These are phyloP conservation scores for Comarum palustre DNA, from an alignment of 306 rosid species.

Conservation along the genomic window DNA sequence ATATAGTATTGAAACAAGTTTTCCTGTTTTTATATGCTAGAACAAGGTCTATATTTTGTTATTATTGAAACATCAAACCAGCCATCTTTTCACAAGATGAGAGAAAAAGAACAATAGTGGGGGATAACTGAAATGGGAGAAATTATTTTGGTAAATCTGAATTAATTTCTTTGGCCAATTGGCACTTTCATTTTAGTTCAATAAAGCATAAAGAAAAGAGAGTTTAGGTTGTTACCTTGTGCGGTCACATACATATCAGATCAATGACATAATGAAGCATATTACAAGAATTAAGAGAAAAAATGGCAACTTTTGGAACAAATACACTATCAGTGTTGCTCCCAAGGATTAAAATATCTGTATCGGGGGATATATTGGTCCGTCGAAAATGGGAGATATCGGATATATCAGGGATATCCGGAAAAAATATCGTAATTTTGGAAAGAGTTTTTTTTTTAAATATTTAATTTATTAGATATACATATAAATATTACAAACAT, in stretches of 20 bases:
- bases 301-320: neutral
- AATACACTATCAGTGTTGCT: neutral
- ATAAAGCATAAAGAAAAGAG: neutral
- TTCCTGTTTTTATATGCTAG: no score
- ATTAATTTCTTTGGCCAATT: neutral
- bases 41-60: no score
- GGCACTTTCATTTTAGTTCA: slow-evolving; percentile 2
- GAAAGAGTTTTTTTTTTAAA: no score
- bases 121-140: slow-evolving; percentile 1
- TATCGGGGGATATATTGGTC: no score
- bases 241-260: neutral
- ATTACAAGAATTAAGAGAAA: neutral
- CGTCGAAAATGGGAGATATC: no score
- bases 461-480: no score
- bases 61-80: no score
- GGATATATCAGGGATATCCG: no score
- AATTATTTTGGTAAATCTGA: slow-evolving; percentile 13
- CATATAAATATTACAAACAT: no score
- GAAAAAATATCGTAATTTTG: no score
- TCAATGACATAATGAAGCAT: slow-evolving; percentile 1
- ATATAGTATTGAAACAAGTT: no score
- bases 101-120: neutral
- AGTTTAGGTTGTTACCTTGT: neutral
- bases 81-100: slow-evolving; percentile 13
- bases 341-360: no score